These are phyloP conservation scores for Grosmannia clavigera DNA, from an alignment of 2,329 filamentous ascomycete species.

Conservation along the genomic window DNA sequence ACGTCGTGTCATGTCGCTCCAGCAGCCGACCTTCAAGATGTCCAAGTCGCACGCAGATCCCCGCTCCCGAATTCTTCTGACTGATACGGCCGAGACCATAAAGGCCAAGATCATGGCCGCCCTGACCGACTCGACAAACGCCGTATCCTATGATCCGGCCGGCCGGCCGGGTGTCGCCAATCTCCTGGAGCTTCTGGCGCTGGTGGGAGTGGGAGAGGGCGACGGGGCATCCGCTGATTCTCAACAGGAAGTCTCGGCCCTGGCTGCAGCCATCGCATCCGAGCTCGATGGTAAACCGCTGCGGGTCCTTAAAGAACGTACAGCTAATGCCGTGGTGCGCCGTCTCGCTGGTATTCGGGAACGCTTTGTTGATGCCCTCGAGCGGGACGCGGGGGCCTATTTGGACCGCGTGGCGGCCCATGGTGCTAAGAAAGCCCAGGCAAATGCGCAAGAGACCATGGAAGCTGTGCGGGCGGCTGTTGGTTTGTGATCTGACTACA, in stretches of 20 bases:
- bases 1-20: conserved; percentile 82
- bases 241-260: not conserved
- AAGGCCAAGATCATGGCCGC: conserved; percentile 57
- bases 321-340: conserved; percentile 43
- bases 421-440: conserved; percentile 48
- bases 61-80: conserved; percentile 72
- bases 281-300: conserved; percentile 30
- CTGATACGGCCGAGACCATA: conserved; percentile 54
- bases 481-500: conserved; percentile 25
- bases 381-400: conserved; percentile 17
- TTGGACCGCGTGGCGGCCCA: conserved; percentile 40
- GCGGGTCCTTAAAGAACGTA: conserved; percentile 49
- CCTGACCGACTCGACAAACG: conserved; percentile 58
- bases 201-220: conserved; percentile 19
- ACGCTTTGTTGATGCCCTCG: conserved; percentile 40
- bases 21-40: conserved; percentile 73
- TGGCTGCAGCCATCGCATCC: conserved; percentile 7
- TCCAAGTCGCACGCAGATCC: conserved; percentile 71
- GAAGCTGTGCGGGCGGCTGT: conserved; percentile 35
- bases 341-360: conserved; percentile 43
- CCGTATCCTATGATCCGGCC: conserved; percentile 59
- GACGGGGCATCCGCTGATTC: not conserved
- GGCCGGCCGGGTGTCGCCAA: conserved; percentile 76
- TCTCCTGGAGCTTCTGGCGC: conserved; percentile 65
- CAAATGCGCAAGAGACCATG: conserved; percentile 49